Evolutionary conservation across 2,329 filamentous ascomycete species (phyloP).

Genomic region (Penicillium italicum): DNA sequence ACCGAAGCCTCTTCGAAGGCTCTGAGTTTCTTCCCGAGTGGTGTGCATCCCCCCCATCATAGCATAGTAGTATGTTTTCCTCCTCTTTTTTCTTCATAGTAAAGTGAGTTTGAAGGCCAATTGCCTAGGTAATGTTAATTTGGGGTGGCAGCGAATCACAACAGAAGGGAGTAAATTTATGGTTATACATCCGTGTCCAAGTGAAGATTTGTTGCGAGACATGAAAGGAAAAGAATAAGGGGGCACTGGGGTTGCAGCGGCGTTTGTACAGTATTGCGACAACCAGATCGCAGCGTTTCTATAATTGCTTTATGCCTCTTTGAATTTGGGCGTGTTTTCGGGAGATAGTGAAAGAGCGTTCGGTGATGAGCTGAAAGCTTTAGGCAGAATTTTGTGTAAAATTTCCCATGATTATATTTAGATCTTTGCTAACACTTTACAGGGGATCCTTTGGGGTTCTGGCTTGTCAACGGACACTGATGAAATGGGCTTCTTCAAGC

Average conservation of each 20-base stretch:
- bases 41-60: too few species aligned
- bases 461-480: background rate
- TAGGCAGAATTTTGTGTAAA: background rate
- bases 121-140: too few species aligned
- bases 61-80: too few species aligned
- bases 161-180: too few species aligned
- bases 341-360: background rate
- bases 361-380: background rate
- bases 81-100: too few species aligned
- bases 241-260: background rate
- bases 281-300: background rate
- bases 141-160: too few species aligned
- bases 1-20: too few species aligned
- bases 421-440: background rate
- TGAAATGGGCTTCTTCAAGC: background rate
- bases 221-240: slow-evolving; percentile 6
- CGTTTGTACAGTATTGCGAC: slow-evolving; percentile 19
- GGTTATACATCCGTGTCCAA: slow-evolving; percentile 5
- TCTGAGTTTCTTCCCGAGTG: too few species aligned
- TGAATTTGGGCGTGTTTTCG: background rate
- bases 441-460: background rate
- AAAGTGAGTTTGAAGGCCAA: too few species aligned
- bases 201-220: slow-evolving; percentile 4
- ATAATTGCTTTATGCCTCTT: background rate
- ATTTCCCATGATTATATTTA: background rate